Evolutionary conservation across 1,139 yeast species (phyloP).

Genomic region (Kluyveromyces sp.): DNA sequence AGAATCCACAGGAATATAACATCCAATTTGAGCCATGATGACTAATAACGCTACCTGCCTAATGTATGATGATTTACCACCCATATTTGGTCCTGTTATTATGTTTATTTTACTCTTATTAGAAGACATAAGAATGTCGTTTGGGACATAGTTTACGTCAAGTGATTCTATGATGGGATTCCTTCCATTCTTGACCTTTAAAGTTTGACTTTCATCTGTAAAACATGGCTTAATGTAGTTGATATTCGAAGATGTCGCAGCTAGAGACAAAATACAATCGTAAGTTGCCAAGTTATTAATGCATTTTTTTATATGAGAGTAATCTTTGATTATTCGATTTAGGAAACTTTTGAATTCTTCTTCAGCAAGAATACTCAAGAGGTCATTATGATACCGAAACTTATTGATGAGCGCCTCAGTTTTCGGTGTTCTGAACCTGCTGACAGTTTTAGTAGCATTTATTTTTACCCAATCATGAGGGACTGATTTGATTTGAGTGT

Average conservation of each 20-base stretch:
- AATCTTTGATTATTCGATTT: conserved; percentile 38
- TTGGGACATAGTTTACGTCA: conserved; percentile 53
- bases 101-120: conserved; percentile 46
- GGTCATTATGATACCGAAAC: conserved; percentile 56
- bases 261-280: conserved; percentile 70
- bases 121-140: conserved; percentile 47
- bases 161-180: conserved; percentile 73
- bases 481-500: conserved; percentile 45
- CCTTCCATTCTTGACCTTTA: conserved; percentile 53
- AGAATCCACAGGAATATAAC: conserved; percentile 43
- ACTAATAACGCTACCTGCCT: conserved; percentile 40
- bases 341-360: conserved; percentile 48
- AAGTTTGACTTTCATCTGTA: conserved; percentile 40
- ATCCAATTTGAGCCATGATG: conserved; percentile 45
- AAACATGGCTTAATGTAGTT: conserved; percentile 52
- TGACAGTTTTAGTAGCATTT: conserved; percentile 61
- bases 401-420: conserved; percentile 44
- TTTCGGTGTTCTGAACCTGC: conserved; percentile 65
- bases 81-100: conserved; percentile 57
- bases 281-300: conserved; percentile 49
- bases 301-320: conserved; percentile 43
- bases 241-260: conserved; percentile 44
- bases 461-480: conserved; percentile 74
- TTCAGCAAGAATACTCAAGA: conserved; percentile 48
- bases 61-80: conserved; percentile 46